Evolutionary conservation across 1,284 basidiomycete genomes (phyloP), one percentile per base, ranked within the genome.

Genomic region (Mycena sp.): DNA sequence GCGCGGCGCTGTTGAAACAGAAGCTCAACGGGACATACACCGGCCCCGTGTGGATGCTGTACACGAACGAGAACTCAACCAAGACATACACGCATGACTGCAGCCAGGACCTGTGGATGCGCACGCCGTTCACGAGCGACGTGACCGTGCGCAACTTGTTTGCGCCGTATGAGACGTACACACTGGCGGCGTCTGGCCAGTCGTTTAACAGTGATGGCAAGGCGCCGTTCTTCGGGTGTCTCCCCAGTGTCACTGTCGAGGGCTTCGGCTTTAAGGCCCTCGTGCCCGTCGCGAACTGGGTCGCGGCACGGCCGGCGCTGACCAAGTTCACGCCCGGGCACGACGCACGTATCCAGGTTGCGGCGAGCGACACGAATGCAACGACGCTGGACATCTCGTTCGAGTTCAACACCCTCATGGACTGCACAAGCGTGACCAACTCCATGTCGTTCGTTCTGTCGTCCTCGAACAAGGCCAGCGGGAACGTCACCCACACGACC

Each of bases 311-410:
- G 3, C 92, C 94, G 19, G 85, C 87, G 56, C 77, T 97, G 57
- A 92, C 93, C 12, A 86, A 86, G 57, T 96, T 96, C 77, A 76
- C 77, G 4, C 95, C 95, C 0, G 93, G 94, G 1, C 95, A 97
- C 74, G 95, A 97, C 70, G 83, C 87, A 25, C 90, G 95, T 40
- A 78, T 94, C 30, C 73, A 82, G 3, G 82, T 81, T 5, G 80
- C 81, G 38, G 57, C 79, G 6, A 82, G 79, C 6, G 81, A 85
- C 30, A 64, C 78, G 49, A 90, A 89, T 66, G 82, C 84, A 2
- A 90, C 87, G 17, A 84, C 82, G 1, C 75, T 94, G 58, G 79
- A 89, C 64, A 86, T 96, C 58, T 73, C 82, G 0, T 81, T 97
- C 63, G 90, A 96, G 75, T 96, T 93, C 78, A 95, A 90, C 70